These are phyloP conservation scores for Thelephora ganbajun DNA, from an alignment of 768 basidiomycete species.

Conservation along the genomic window DNA sequence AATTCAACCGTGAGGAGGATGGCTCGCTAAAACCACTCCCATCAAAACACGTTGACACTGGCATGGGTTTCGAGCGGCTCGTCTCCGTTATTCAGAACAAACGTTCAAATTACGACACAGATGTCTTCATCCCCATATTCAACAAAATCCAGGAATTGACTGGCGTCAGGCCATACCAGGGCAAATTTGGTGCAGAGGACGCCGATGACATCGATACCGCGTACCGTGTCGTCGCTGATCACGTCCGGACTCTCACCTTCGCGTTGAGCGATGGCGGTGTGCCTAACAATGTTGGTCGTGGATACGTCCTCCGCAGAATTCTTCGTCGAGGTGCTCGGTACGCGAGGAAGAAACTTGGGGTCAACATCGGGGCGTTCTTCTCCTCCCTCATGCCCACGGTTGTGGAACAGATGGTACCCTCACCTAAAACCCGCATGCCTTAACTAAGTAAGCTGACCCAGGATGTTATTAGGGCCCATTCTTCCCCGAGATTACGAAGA, in stretches of 20 bases:
- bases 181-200: conserved; percentile 93
- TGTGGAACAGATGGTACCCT: conserved; percentile 71
- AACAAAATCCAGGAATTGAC: conserved; percentile 76
- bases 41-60: conserved; percentile 93
- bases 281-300: conserved; percentile 91
- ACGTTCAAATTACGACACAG: conserved; percentile 95
- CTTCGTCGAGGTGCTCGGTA: conserved; percentile 90
- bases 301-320: conserved; percentile 93
- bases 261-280: conserved; percentile 94
- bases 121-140: conserved; percentile 87
- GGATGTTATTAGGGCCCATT: conserved; percentile 12
- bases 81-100: conserved; percentile 89
- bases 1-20: conserved; percentile 91
- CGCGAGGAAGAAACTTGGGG: conserved; percentile 87
- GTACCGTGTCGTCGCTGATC: conserved; percentile 94
- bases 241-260: conserved; percentile 89
- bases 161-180: conserved; percentile 74
- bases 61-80: conserved; percentile 97
- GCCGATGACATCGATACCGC: conserved; percentile 92
- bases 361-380: conserved; percentile 90
- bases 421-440: neutral
- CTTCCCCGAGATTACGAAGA: conserved; percentile 89
- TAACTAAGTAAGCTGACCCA: neutral
- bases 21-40: conserved; percentile 71
- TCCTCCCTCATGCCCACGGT: conserved; percentile 84